phyloP scores from a whole-genome alignment of 78 protist species.

The Dictyostelium firmibasis region DNA sequence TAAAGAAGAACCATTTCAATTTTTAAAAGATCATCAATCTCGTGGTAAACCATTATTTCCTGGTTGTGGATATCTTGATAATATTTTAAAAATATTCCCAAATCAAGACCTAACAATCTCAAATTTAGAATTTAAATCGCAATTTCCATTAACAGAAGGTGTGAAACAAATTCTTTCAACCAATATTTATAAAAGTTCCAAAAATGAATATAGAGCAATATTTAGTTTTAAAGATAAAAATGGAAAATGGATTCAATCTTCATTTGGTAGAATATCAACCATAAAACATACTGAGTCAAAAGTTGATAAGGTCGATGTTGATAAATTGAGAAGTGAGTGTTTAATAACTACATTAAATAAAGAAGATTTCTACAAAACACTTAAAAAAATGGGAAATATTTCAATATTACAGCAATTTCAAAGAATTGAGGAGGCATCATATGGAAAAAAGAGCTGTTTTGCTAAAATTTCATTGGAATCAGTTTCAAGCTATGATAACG shows the following conservation, averaged over 20 bases:
- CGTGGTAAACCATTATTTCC: constrained; percentile 9
- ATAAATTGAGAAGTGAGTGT: too few species aligned
- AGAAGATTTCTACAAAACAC: too few species aligned
- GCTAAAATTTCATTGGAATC: neutral
- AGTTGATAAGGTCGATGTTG: neutral
- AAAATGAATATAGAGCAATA: neutral
- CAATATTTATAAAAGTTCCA: neutral
- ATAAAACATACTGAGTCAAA: neutral
- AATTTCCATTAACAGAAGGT: constrained; percentile 7
- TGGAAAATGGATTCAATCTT: neutral
- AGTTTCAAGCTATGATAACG: neutral
- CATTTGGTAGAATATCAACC: neutral
- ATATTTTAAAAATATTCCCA: neutral
- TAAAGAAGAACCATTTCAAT: constrained; percentile 1
- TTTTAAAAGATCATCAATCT: constrained; percentile 34
- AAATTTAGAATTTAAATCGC: constrained; percentile 19
- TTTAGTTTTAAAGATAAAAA: neutral
- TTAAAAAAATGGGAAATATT: too few species aligned
- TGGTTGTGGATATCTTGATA: constrained; percentile 36
- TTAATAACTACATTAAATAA: too few species aligned
- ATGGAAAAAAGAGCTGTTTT: neutral
- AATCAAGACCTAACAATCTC: neutral
- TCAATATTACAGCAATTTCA: neutral
- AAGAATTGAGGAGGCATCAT: neutral
- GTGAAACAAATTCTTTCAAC: neutral